Conservation (phyloP, 805 yeast genomes). For the Ogataea nakhonphanomensis region DNA sequence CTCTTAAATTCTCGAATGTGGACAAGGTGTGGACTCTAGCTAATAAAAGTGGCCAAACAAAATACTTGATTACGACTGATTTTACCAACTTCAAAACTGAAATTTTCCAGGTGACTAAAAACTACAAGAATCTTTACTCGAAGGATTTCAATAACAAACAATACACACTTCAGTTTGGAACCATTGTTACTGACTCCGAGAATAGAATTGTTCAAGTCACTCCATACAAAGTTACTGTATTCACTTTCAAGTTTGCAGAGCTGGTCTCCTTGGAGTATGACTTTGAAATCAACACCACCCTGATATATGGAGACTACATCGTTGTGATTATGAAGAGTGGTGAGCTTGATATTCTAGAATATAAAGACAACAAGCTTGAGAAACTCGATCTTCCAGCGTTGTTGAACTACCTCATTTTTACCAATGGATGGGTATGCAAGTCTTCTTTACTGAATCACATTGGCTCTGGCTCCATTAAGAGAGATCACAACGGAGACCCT, state of each 20-base stretch:
- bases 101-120: slow-evolving; percentile 58
- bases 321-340: slow-evolving; percentile 66
- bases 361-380: slow-evolving; percentile 24
- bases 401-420: slow-evolving; percentile 45
- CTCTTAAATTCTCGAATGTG: slow-evolving; percentile 68
- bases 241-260: slow-evolving; percentile 57
- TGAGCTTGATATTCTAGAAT: slow-evolving; percentile 59
- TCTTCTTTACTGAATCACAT: slow-evolving; percentile 45
- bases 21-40: slow-evolving; percentile 72
- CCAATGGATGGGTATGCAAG: slow-evolving; percentile 63
- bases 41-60: slow-evolving; percentile 35
- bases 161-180: slow-evolving; percentile 64
- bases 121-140: slow-evolving; percentile 58
- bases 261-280: slow-evolving; percentile 50
- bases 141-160: slow-evolving; percentile 62
- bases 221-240: slow-evolving; percentile 58
- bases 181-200: slow-evolving; percentile 34
- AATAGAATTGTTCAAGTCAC: slow-evolving; percentile 73
- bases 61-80: slow-evolving; percentile 71
- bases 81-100: slow-evolving; percentile 61
- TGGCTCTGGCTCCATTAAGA: slow-evolving; percentile 28
- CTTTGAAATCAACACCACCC: slow-evolving; percentile 62
- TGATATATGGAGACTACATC: slow-evolving; percentile 58
- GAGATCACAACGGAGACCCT: slow-evolving; percentile 24
- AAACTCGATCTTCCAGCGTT: slow-evolving; percentile 35